Evolutionary conservation across 768 basidiomycete species (phyloP).

Genomic region (Tricholoma flavovirens): DNA sequence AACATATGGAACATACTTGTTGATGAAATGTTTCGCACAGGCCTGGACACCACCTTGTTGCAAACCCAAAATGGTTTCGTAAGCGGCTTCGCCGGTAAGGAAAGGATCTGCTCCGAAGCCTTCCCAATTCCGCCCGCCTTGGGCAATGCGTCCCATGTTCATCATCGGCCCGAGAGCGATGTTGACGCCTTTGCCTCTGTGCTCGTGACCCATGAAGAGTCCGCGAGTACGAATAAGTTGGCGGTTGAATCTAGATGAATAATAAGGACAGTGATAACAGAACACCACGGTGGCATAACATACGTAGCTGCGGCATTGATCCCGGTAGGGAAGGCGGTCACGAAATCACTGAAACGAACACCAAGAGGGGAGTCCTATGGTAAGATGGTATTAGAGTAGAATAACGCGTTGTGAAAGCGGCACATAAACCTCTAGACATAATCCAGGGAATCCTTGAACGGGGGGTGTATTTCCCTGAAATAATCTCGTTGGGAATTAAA

Average conservation of each 20-base stretch:
- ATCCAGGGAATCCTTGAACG: slow-evolving; percentile 54
- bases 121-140: slow-evolving; percentile 90
- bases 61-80: slow-evolving; percentile 79
- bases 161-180: slow-evolving; percentile 79
- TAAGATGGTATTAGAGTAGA: not conserved
- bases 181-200: slow-evolving; percentile 79
- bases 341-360: slow-evolving; percentile 66
- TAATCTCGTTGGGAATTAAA: not conserved
- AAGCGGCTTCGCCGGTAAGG: slow-evolving; percentile 70
- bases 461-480: slow-evolving; percentile 51
- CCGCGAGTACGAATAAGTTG: slow-evolving; percentile 73
- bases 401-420: not conserved
- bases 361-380: slow-evolving; percentile 67
- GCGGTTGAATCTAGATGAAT: slow-evolving; percentile 64
- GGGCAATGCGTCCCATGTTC: slow-evolving; percentile 78
- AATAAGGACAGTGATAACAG: too few species aligned
- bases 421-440: slow-evolving; percentile 58
- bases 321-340: slow-evolving; percentile 76
- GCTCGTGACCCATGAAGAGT: slow-evolving; percentile 75
- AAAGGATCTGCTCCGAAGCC: slow-evolving; percentile 91
- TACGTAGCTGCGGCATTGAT: slow-evolving; percentile 80
- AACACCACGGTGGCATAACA: slow-evolving; percentile 15
- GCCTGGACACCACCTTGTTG: slow-evolving; percentile 79
- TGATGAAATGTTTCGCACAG: slow-evolving; percentile 78
- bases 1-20: slow-evolving; percentile 45